A percentile compares a stretch with the other conserved stretches of the same genome.
These are phyloP conservation scores for Cadophora sp. DNA, from an alignment of 2,329 filamentous ascomycete genomes.

Conservation along the genomic window DNA sequence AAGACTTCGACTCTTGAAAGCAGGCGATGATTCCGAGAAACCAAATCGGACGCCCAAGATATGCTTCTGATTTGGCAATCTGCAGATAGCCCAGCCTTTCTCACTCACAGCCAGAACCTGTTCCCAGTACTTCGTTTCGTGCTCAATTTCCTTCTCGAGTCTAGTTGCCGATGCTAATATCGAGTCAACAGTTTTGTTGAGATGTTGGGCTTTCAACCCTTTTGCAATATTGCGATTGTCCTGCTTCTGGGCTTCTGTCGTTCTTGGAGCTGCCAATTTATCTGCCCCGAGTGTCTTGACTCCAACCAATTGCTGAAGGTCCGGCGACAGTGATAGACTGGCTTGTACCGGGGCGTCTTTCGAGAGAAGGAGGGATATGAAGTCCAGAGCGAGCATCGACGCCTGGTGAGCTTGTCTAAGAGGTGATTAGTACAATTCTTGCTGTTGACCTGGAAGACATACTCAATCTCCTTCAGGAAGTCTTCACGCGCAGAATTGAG, in stretches of 20 bases:
- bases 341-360: conserved; percentile 78
- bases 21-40: conserved; percentile 73
- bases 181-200: conserved; percentile 76
- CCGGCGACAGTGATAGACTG: conserved; percentile 71
- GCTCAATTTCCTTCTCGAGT: conserved; percentile 76
- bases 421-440: conserved; percentile 26
- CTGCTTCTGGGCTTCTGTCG: conserved; percentile 59
- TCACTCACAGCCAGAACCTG: conserved; percentile 82
- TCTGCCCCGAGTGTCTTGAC: conserved; percentile 77
- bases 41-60: conserved; percentile 88
- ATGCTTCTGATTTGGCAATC: conserved; percentile 74
- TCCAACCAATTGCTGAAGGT: conserved; percentile 73
- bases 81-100: conserved; percentile 85
- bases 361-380: conserved; percentile 83
- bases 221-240: conserved; percentile 64
- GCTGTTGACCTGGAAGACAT: conserved; percentile 18
- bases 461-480: conserved; percentile 65
- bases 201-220: conserved; percentile 80
- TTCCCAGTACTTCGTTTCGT: conserved; percentile 88
- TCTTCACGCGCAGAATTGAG: conserved; percentile 59
- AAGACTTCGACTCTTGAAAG: conserved; percentile 74
- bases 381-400: conserved; percentile 76
- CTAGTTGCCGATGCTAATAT: conserved; percentile 75
- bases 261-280: conserved; percentile 65
- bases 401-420: conserved; percentile 59